These are phyloP conservation scores for Phytopythium cucurbitacearum DNA, from an alignment of 352 stramenopile genomes.

Conservation along the genomic window DNA sequence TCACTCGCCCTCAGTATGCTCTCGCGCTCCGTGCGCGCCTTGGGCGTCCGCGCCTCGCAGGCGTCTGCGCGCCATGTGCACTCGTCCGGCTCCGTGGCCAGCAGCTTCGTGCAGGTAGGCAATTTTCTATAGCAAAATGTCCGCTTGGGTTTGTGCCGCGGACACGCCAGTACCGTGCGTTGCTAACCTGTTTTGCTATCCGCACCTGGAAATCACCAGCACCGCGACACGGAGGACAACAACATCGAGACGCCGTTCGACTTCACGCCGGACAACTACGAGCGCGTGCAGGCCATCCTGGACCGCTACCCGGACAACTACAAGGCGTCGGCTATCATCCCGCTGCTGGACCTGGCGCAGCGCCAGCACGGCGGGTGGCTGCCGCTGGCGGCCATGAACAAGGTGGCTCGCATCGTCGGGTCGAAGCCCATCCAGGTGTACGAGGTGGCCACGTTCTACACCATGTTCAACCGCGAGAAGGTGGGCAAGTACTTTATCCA, in stretches of 20 bases:
- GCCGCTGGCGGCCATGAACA: slow-evolving; percentile 98
- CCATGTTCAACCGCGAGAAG: slow-evolving; percentile 98
- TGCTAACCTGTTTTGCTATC: neutral
- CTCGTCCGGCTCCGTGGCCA: slow-evolving; percentile 27
- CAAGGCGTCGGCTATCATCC: slow-evolving; percentile 98
- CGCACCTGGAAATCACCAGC: slow-evolving; percentile 44
- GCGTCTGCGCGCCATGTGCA: slow-evolving; percentile 28
- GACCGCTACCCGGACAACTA: slow-evolving; percentile 99
- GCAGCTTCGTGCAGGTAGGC: slow-evolving; percentile 22
- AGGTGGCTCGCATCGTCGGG: slow-evolving; percentile 98
- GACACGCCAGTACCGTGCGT: neutral
- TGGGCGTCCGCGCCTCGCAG: slow-evolving; percentile 26
- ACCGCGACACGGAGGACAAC: slow-evolving; percentile 97
- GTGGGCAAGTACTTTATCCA: slow-evolving; percentile 95
- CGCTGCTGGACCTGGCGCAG: slow-evolving; percentile 96
- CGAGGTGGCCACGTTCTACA: slow-evolving; percentile 99
- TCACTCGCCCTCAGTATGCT: slow-evolving; percentile 34
- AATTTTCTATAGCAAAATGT: neutral
- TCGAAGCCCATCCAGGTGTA: slow-evolving; percentile 97
- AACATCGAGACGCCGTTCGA: slow-evolving; percentile 95
- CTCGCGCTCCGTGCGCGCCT: slow-evolving; percentile 47
- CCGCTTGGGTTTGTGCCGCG: neutral
- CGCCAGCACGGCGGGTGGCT: slow-evolving; percentile 97
- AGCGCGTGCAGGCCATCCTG: slow-evolving; percentile 93
- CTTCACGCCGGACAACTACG: slow-evolving; percentile 98